Percentiles rank a stretch among this genome's conserved stretches.
These are phyloP conservation scores for Nakazawaea populi DNA, from an alignment of 805 yeast species.

Conservation along the genomic window DNA sequence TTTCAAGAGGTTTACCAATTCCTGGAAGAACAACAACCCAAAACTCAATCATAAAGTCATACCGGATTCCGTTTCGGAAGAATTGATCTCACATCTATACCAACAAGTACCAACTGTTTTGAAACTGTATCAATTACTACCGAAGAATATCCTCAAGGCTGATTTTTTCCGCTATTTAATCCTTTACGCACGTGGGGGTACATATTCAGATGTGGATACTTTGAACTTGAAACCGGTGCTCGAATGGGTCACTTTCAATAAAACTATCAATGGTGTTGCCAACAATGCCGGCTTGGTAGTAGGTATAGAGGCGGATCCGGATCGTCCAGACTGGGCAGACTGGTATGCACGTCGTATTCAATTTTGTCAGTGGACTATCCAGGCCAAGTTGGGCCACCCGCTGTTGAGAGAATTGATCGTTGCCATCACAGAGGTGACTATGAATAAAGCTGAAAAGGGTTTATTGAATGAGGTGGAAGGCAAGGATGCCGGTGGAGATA, in stretches of 20 bases:
- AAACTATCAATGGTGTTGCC: conserved; percentile 12
- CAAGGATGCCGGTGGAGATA: conserved; percentile 64
- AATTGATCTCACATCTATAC: conserved; percentile 51
- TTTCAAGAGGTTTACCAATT: conserved; percentile 42
- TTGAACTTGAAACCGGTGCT: conserved; percentile 62
- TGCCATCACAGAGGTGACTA: conserved; percentile 70
- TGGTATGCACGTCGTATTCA: conserved; percentile 94
- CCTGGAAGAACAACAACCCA: conserved; percentile 63
- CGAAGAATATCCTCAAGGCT: conserved; percentile 78
- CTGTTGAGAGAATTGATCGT: conserved; percentile 74
- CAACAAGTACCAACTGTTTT: conserved; percentile 70
- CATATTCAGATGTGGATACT: conserved; percentile 90
- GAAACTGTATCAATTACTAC: conserved; percentile 70
- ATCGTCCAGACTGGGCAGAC: conserved; percentile 86
- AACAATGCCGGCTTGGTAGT: conserved; percentile 65
- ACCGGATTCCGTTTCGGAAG: conserved; percentile 58
- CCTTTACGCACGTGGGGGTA: conserved; percentile 86
- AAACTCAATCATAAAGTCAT: conserved; percentile 67
- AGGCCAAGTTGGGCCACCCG: conserved; percentile 89
- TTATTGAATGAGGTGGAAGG: conserved; percentile 42
- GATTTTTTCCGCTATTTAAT: conserved; percentile 91
- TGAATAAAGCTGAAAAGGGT: conserved; percentile 44
- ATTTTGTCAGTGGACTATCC: conserved; percentile 96
- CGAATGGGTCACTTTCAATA: conserved; percentile 62
- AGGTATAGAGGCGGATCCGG: conserved; percentile 97